Base-by-base conservation (phyloP, 73 alveolate species). In the Blepharisma japonicum region DNA sequence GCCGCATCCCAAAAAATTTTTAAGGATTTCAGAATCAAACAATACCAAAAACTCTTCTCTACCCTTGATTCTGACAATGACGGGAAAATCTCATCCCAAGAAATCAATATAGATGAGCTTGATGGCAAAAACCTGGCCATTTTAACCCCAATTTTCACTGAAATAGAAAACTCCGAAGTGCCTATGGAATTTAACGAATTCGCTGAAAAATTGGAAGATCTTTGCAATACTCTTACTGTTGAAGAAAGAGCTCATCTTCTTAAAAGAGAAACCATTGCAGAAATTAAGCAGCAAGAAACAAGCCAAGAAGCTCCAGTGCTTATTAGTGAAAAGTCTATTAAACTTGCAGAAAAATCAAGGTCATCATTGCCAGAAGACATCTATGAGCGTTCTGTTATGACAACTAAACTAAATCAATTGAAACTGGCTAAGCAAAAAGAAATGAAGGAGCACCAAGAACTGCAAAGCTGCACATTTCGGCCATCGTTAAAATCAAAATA, bases 21-120 rank as follows among this genome's bases (percentile, higher is more conserved):
- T 39, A 25, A 14, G 14, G 74, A 61, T 25, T 61, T 61, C 74
- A n/a, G 74, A 20, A 14, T 18, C n/a, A 61, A 61, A 5, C 74
- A 32, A 32, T 61, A 18, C 4, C 47, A 61, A 25, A 14, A 25
- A 48, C 38, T 61, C 18, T 61, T 61, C 23, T 8, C 38, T 61
- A n/a, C 23, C 18, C 14, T 61, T 4, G 74, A 61, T 25, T 20
- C 50, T 14, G 74, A 61, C 23, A 9, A 25, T 5, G 74, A 61
- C 23, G 74, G 74, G 46, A n/a, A 61, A 61, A 61, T 61, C 5
- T 61, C 74, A 2, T n/a, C 46, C 14, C 23, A 14, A 8, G 46
- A 14, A 8, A 61, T 61, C 23, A 25, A 61, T 25, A 61, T 61
- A 8, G 23, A n/a, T 9, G 38, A n/a, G 5, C 38, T 61, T 14